phyloP scores from a whole-genome alignment of 306 rosid genomes.

The Casuarina glauca region DNA sequence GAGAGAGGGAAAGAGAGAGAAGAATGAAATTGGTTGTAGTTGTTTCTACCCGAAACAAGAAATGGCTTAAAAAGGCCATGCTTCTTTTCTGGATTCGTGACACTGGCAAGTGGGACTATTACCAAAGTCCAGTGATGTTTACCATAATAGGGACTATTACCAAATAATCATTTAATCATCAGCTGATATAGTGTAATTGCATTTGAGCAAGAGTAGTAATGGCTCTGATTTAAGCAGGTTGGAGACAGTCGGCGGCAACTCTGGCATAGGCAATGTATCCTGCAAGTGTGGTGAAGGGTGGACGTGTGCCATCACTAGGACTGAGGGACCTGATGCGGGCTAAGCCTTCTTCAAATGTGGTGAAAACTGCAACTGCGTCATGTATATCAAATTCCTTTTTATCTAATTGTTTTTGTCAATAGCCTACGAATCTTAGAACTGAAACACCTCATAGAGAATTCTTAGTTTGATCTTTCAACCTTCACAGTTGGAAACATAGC shows the following conservation, averaged over 20 bases:
- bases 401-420: not conserved
- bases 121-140: too few species aligned
- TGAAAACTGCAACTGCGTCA: constrained; percentile 36
- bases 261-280: constrained; percentile 21
- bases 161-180: not conserved
- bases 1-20: too few species aligned
- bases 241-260: constrained; percentile 8
- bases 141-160: not conserved
- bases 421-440: not conserved
- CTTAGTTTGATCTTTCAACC: not conserved
- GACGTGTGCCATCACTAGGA: constrained; percentile 33
- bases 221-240: constrained; percentile 16
- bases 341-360: constrained; percentile 44
- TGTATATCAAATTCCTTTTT: constrained; percentile 24
- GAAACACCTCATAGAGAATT: not conserved
- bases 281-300: constrained; percentile 22
- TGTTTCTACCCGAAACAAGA: too few species aligned
- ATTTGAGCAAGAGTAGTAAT: not conserved
- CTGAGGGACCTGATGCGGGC: constrained; percentile 49
- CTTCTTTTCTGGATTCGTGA: too few species aligned
- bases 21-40: too few species aligned
- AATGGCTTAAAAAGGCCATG: too few species aligned
- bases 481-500: not conserved
- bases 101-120: too few species aligned
- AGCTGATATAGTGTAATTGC: not conserved